These are phyloP conservation scores for Cladophialophora psammophila DNA, from an alignment of 2,329 filamentous ascomycete genomes.

Conservation along the genomic window DNA sequence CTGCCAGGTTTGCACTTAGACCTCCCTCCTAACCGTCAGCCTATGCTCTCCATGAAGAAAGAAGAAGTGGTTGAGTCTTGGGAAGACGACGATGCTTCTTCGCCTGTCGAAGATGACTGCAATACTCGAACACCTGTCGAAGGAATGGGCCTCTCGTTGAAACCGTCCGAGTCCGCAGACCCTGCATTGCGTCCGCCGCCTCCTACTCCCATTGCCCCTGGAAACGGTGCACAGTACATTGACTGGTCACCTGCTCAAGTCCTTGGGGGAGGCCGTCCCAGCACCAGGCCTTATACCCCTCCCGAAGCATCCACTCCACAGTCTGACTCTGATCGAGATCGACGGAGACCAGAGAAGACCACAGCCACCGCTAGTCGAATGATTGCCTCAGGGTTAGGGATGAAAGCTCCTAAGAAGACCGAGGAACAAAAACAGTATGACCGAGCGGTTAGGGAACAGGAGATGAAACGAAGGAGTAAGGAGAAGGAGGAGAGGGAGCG, in stretches of 20 bases:
- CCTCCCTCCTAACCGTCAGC: slow-evolving; percentile 37
- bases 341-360: slow-evolving; percentile 80
- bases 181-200: slow-evolving; percentile 61
- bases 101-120: slow-evolving; percentile 41
- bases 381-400: slow-evolving; percentile 87
- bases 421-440: slow-evolving; percentile 65
- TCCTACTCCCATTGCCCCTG: slow-evolving; percentile 68
- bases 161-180: slow-evolving; percentile 38
- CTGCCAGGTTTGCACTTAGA: slow-evolving; percentile 34
- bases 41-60: slow-evolving; percentile 43
- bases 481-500: slow-evolving; percentile 72
- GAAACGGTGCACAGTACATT: slow-evolving; percentile 25
- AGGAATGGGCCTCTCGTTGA: slow-evolving; percentile 26
- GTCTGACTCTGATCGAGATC: slow-evolving; percentile 29
- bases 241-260: slow-evolving; percentile 38
- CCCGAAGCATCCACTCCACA: slow-evolving; percentile 27
- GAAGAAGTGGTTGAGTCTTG: slow-evolving; percentile 70
- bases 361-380: slow-evolving; percentile 87
- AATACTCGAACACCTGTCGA: slow-evolving; percentile 34
- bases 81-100: slow-evolving; percentile 57
- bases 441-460: slow-evolving; percentile 79
- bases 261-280: slow-evolving; percentile 34
- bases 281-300: slow-evolving; percentile 25
- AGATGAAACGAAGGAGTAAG: slow-evolving; percentile 76
- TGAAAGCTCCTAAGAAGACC: slow-evolving; percentile 77